These are phyloP conservation scores for Penicillium longicatenatum DNA, from an alignment of 495 filamentous ascomycete species.

Conservation along the genomic window DNA sequence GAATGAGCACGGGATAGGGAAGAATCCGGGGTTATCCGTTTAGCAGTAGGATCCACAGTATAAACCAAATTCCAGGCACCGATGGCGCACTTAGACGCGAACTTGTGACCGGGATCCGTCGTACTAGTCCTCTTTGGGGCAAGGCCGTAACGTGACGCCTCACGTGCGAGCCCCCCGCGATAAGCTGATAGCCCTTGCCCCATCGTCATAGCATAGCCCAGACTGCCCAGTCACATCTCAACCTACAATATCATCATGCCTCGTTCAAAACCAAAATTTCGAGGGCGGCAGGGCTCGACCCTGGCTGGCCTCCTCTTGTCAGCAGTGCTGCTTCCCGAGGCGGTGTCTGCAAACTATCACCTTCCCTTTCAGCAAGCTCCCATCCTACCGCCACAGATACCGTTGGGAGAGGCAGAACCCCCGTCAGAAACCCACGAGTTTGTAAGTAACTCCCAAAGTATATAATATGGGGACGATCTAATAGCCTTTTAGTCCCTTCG, in stretches of 20 bases:
- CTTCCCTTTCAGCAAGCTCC: conserved; percentile 23
- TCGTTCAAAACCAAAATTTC: not conserved
- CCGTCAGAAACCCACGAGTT: conserved; percentile 35
- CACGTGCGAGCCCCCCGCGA: conserved; percentile 15
- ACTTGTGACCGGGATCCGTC: no score
- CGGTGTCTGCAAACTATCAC: conserved; percentile 25
- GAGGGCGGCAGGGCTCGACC: not conserved
- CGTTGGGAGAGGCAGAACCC: conserved; percentile 23
- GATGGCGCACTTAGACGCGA: no score
- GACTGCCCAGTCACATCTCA: conserved; percentile 18
- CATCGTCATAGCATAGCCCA: conserved; percentile 15
- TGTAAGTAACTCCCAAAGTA: conserved; percentile 37
- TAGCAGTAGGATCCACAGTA: not conserved
- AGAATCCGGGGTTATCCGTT: not conserved
- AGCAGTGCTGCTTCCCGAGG: conserved; percentile 22
- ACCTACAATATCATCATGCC: conserved; percentile 10
- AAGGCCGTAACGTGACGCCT: conserved; percentile 5
- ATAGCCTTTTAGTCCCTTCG: conserved; percentile 54
- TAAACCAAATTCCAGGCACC: not conserved
- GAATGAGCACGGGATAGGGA: not conserved
- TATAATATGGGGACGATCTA: conserved; percentile 18
- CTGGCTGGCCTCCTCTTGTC: conserved; percentile 15
- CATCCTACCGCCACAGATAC: conserved; percentile 38
- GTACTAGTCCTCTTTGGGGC: not conserved
- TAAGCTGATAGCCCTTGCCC: conserved; percentile 4